A percentile compares a stretch with the other conserved stretches of the same genome.
Conservation (phyloP, 2,329 filamentous ascomycete genomes). For the Westerdykella aurantiaca region DNA sequence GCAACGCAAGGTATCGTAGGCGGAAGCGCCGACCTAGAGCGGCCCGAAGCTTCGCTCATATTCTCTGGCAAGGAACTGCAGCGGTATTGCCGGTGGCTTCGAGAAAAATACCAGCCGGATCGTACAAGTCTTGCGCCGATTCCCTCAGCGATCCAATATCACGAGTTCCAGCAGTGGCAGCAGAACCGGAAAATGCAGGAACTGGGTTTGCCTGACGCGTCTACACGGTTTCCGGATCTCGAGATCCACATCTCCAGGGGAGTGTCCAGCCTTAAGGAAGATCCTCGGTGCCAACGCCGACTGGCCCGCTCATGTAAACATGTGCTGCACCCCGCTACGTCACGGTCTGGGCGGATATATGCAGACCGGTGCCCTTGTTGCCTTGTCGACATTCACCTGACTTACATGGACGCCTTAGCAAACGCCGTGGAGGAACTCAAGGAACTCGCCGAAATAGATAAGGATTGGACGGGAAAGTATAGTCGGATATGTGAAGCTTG, state of each 20-base stretch:
- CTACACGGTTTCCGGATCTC: slow-evolving; percentile 21
- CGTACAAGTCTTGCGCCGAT: slow-evolving; percentile 11
- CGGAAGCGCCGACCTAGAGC: slow-evolving; percentile 11
- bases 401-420: slow-evolving; percentile 21
- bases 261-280: not conserved
- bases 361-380: slow-evolving; percentile 25
- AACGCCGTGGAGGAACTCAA: slow-evolving; percentile 11
- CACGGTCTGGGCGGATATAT: not conserved
- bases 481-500: slow-evolving; percentile 19
- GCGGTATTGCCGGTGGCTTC: slow-evolving; percentile 25
- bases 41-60: slow-evolving; percentile 14
- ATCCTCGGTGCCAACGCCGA: not conserved
- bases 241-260: slow-evolving; percentile 5
- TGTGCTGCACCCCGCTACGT: slow-evolving; percentile 16
- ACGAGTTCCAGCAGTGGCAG: slow-evolving; percentile 27
- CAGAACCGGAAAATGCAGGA: slow-evolving; percentile 9
- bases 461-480: slow-evolving; percentile 10
- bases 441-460: slow-evolving; percentile 17
- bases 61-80: slow-evolving; percentile 22
- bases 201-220: slow-evolving; percentile 7
- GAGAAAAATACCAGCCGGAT: slow-evolving; percentile 7
- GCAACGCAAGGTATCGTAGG: not conserved
- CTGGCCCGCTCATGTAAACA: slow-evolving; percentile 19
- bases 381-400: slow-evolving; percentile 19
- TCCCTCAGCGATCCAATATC: slow-evolving; percentile 23